A percentile compares a stretch with the other conserved stretches of the same genome.
These are phyloP conservation scores for Calocybe gambosa DNA, from an alignment of 1,284 basidiomycete species.

Conservation along the genomic window DNA sequence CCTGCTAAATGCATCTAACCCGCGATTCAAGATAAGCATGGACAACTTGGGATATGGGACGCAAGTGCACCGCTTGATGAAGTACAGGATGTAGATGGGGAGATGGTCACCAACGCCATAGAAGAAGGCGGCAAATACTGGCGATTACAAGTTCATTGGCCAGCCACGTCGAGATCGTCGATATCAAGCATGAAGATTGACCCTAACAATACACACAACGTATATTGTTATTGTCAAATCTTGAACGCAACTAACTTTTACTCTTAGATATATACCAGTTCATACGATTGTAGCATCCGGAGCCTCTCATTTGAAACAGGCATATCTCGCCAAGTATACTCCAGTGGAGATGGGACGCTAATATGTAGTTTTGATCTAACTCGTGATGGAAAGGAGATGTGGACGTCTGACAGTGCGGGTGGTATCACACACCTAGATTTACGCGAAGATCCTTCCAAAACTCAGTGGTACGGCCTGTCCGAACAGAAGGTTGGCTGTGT, in stretches of 20 bases:
- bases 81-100: slow-evolving; percentile 54
- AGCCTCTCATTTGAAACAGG: slow-evolving; percentile 62
- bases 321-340: slow-evolving; percentile 59
- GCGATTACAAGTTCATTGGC: slow-evolving; percentile 79
- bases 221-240: slow-evolving; percentile 29
- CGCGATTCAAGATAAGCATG: slow-evolving; percentile 59
- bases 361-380: slow-evolving; percentile 63
- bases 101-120: slow-evolving; percentile 29
- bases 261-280: slow-evolving; percentile 63
- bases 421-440: slow-evolving; percentile 69
- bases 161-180: slow-evolving; percentile 68
- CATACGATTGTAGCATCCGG: slow-evolving; percentile 76
- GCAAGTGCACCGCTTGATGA: slow-evolving; percentile 62
- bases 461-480: slow-evolving; percentile 58
- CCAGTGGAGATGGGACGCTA: slow-evolving; percentile 47
- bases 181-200: slow-evolving; percentile 71
- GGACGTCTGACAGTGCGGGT: slow-evolving; percentile 68
- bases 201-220: slow-evolving; percentile 64
- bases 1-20: slow-evolving; percentile 3
- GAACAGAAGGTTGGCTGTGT: slow-evolving; percentile 70
- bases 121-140: slow-evolving; percentile 69
- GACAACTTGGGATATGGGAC: slow-evolving; percentile 78
- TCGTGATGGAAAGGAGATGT: slow-evolving; percentile 66
- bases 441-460: slow-evolving; percentile 51
- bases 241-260: background rate